phyloP scores from a whole-genome alignment of 129 eudicot genomes.

The Chrysanthemum lavandulifolium region DNA sequence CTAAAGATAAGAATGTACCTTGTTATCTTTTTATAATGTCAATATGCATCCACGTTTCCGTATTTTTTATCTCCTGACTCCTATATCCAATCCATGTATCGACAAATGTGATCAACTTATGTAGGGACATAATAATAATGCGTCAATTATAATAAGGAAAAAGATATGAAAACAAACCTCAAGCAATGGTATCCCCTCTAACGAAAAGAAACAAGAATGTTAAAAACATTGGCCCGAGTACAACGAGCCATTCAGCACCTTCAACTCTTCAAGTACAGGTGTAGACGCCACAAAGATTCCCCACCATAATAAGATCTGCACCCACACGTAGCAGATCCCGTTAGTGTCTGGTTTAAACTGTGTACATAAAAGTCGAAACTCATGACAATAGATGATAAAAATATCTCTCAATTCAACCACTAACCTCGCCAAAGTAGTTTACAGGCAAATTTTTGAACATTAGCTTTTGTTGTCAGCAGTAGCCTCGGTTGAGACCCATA shows the following conservation, averaged over 20 bases:
- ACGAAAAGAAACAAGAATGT: conserved; percentile 82
- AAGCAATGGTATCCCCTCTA: conserved; percentile 87
- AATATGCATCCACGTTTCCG: conserved; percentile 62
- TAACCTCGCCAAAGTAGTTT: no score
- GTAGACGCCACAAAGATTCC: conserved; percentile 77
- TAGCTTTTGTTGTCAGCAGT: no score
- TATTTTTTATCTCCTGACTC: conserved; percentile 87
- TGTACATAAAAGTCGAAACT: no score
- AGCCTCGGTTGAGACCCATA: no score
- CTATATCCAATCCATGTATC: conserved; percentile 34
- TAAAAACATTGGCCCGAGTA: conserved; percentile 81
- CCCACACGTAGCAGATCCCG: neutral
- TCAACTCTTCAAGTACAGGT: conserved; percentile 51
- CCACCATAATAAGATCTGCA: neutral
- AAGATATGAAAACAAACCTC: conserved; percentile 51
- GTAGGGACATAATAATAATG: neutral
- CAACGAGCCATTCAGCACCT: conserved; percentile 86
- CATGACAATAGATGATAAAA: no score
- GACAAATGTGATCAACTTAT: neutral
- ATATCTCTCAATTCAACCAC: no score
- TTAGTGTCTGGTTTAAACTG: no score
- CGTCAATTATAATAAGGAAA: neutral
- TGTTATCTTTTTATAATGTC: conserved; percentile 68
- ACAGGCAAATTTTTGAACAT: no score
- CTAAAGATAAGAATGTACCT: conserved; percentile 43